Conservation (phyloP, 2,329 filamentous ascomycete genomes). For the Exserohilum turcica region DNA sequence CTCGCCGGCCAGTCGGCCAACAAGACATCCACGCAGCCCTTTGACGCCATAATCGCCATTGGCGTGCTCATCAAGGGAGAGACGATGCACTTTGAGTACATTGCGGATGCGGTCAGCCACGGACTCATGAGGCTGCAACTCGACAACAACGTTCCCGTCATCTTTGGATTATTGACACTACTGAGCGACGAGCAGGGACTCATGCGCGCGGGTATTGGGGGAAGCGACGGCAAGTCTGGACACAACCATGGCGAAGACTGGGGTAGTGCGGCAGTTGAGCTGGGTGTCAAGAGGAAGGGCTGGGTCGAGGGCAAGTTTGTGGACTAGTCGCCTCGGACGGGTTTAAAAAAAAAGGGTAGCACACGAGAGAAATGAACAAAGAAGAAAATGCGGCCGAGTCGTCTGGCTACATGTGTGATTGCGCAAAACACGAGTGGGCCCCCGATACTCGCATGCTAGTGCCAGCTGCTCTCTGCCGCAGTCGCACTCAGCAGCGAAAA, state of each 20-base stretch:
- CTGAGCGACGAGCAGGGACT: constrained; percentile 86
- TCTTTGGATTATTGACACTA: constrained; percentile 91
- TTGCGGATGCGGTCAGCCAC: constrained; percentile 86
- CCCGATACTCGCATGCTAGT: background rate
- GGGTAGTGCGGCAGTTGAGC: constrained; percentile 91
- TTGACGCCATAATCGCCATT: constrained; percentile 93
- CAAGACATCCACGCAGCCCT: constrained; percentile 57
- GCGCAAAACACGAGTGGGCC: background rate
- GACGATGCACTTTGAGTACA: constrained; percentile 99
- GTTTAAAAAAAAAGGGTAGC: background rate
- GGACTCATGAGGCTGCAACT: constrained; percentile 94
- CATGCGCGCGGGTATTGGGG: constrained; percentile 75
- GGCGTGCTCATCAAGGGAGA: constrained; percentile 98
- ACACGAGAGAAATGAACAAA: background rate
- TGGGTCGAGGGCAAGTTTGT: constrained; percentile 75
- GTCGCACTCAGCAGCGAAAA: background rate
- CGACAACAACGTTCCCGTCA: constrained; percentile 83
- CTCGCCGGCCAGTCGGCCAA: constrained; percentile 34
- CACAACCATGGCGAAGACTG: constrained; percentile 98
- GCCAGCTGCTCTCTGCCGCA: background rate
- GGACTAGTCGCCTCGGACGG: constrained; percentile 36
- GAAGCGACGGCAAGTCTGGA: constrained; percentile 51
- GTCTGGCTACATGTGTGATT: too few species aligned
- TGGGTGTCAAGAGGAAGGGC: constrained; percentile 83
- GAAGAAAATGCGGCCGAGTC: background rate